phyloP scores from a whole-genome alignment of 192 early-diverging fungal genomes.

The Glomus cerebriforme region DNA sequence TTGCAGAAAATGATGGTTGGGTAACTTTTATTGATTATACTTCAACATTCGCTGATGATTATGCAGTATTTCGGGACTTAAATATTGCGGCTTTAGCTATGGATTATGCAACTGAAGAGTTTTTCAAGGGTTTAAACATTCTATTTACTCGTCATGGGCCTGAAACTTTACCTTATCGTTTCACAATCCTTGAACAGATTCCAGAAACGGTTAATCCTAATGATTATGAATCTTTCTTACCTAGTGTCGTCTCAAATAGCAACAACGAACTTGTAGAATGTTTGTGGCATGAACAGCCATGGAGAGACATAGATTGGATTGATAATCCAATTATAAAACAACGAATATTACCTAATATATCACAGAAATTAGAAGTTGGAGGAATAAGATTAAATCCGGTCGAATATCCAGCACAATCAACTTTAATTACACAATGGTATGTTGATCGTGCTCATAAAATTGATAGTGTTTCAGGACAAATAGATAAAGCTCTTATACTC shows the following conservation, averaged over 20 bases:
- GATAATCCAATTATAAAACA: slow-evolving; percentile 50
- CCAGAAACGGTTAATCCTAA: slow-evolving; percentile 59
- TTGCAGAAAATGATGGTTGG: background rate
- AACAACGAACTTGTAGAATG: slow-evolving; percentile 36
- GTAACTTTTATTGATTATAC: slow-evolving; percentile 24
- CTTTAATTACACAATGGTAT: slow-evolving; percentile 62
- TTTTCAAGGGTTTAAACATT: slow-evolving; percentile 57
- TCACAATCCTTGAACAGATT: slow-evolving; percentile 59
- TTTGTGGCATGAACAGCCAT: slow-evolving; percentile 50
- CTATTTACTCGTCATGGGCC: slow-evolving; percentile 63
- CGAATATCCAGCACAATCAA: slow-evolving; percentile 52
- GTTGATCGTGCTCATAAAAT: slow-evolving; percentile 54
- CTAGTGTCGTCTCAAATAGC: slow-evolving; percentile 30
- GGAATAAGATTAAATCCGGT: slow-evolving; percentile 39
- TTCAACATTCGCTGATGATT: slow-evolving; percentile 48
- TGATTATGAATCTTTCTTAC: slow-evolving; percentile 44
- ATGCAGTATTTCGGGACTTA: slow-evolving; percentile 59
- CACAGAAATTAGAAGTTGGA: slow-evolving; percentile 40
- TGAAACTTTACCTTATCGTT: slow-evolving; percentile 60
- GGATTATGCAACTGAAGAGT: slow-evolving; percentile 57
- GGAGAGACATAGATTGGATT: slow-evolving; percentile 63
- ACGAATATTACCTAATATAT: slow-evolving; percentile 40
- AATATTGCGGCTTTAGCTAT: slow-evolving; percentile 61
- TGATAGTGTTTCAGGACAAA: slow-evolving; percentile 54
- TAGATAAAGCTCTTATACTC: slow-evolving; percentile 55